Percentiles rank a stretch among this genome's conserved stretches.
Conservation (phyloP, 805 yeast genomes). For the Schwanniomyces pseudopolymorphus region DNA sequence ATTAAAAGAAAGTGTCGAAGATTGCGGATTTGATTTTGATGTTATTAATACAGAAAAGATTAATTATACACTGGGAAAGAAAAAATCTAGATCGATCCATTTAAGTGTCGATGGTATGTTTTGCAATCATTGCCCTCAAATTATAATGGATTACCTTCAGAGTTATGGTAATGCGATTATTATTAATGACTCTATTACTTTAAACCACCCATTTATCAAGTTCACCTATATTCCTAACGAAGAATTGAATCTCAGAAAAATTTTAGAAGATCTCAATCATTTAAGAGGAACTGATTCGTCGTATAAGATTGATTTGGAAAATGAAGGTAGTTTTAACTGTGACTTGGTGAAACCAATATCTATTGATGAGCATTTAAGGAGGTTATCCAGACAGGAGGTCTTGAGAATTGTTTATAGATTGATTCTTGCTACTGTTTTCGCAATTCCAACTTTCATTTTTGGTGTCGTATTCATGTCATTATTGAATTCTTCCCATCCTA, state of each 20-base stretch:
- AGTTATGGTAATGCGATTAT: conserved; percentile 58
- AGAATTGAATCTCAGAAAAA: conserved; percentile 53
- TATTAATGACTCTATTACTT: conserved; percentile 54
- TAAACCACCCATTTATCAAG: conserved; percentile 56
- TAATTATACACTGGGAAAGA: conserved; percentile 47
- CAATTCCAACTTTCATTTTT: conserved; percentile 67
- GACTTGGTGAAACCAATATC: conserved; percentile 53
- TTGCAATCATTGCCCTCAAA: conserved; percentile 68
- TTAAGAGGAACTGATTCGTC: conserved; percentile 32
- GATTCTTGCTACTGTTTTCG: conserved; percentile 49
- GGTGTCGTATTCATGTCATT: conserved; percentile 72
- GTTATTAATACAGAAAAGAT: conserved; percentile 43
- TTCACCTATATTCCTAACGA: conserved; percentile 62
- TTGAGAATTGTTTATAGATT: conserved; percentile 46
- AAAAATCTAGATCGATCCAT: conserved; percentile 54
- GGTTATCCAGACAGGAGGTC: conserved; percentile 50
- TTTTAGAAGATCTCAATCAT: conserved; percentile 49
- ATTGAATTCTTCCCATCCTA: conserved; percentile 38
- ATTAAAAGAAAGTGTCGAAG: conserved; percentile 56
- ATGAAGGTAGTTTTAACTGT: conserved; percentile 44
- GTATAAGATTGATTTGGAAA: conserved; percentile 13
- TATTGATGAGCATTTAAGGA: conserved; percentile 62
- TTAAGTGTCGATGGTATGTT: conserved; percentile 64
- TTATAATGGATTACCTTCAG: conserved; percentile 47
- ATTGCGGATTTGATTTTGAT: conserved; percentile 64